Evolutionary conservation across 139 green algal species (phyloP).

Genomic region (Coccomyxa sp.): DNA sequence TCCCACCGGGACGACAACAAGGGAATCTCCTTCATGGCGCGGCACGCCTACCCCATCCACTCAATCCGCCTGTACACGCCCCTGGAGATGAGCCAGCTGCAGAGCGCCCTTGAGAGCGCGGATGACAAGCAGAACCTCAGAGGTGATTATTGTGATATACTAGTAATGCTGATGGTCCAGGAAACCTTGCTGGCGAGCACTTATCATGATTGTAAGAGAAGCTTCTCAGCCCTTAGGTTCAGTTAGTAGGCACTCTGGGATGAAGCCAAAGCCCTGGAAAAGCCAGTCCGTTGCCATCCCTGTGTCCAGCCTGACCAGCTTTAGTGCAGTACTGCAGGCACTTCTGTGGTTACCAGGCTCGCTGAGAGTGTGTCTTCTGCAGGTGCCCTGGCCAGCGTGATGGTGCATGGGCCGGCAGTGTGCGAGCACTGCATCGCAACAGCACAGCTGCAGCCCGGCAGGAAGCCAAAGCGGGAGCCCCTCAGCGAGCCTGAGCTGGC

Average conservation of each 20-base stretch:
- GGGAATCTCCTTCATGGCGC: constrained; percentile 69
- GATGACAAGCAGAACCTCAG: constrained; percentile 18
- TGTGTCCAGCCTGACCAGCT: too few relatives aligned
- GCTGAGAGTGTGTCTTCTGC: too few relatives aligned
- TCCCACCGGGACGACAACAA: constrained; percentile 89
- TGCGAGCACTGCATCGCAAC: constrained; percentile 74
- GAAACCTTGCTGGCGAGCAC: too few relatives aligned
- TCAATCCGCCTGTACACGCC: constrained; percentile 34
- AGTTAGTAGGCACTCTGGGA: too few relatives aligned
- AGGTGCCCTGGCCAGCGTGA: constrained; percentile 21
- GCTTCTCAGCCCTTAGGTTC: too few relatives aligned
- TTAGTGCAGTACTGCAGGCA: too few relatives aligned
- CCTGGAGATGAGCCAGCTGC: constrained; percentile 15
- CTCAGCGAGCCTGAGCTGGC: constrained; percentile 20
- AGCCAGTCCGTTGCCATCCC: too few relatives aligned
- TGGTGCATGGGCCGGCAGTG: constrained; percentile 78
- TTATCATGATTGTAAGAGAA: too few relatives aligned
- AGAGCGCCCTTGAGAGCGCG: constrained; percentile 13
- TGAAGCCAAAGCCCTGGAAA: too few relatives aligned
- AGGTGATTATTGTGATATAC: too few relatives aligned
- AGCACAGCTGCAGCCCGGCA: constrained; percentile 56
- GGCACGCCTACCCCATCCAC: constrained; percentile 71
- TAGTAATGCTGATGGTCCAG: too few relatives aligned
- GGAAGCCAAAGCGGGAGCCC: constrained; percentile 1
- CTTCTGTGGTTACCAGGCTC: too few relatives aligned